phyloP scores from a whole-genome alignment of 805 yeast genomes.

The Kazachstania kunashirensis region DNA sequence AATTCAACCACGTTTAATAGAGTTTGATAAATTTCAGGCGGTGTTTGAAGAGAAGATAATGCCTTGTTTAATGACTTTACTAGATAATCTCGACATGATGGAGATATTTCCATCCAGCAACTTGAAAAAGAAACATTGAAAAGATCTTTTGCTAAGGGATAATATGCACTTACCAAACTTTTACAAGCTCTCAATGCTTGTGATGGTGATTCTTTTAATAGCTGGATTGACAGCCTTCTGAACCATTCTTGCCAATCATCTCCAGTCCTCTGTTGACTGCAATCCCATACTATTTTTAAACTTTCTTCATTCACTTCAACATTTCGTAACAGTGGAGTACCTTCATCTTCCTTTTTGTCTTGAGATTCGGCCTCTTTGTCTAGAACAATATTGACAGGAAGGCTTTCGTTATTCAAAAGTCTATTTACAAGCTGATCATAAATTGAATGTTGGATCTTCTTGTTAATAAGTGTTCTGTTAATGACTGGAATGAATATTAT shows the following conservation, averaged over 20 bases:
- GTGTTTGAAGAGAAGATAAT: conserved; percentile 78
- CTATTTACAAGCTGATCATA: conserved; percentile 78
- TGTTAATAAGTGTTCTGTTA: conserved; percentile 51
- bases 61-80: conserved; percentile 81
- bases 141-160: conserved; percentile 79
- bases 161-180: conserved; percentile 73
- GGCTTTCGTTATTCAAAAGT: conserved; percentile 71
- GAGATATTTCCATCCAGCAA: conserved; percentile 88
- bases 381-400: conserved; percentile 66
- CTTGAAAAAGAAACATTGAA: conserved; percentile 93
- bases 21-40: conserved; percentile 92
- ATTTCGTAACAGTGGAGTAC: conserved; percentile 62
- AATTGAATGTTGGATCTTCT: conserved; percentile 56
- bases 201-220: conserved; percentile 86
- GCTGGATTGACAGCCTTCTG: conserved; percentile 71
- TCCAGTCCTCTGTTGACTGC: conserved; percentile 74
- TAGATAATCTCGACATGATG: conserved; percentile 81
- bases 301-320: conserved; percentile 57
- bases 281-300: conserved; percentile 83
- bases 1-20: conserved; percentile 85
- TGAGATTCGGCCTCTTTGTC: conserved; percentile 43
- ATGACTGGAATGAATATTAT: conserved; percentile 79
- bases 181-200: conserved; percentile 92
- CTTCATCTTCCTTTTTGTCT: conserved; percentile 33
- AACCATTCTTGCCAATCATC: conserved; percentile 99